Evolutionary conservation across 345 rosid species (phyloP).

Genomic region (Eucalyptus polyanthemos): DNA sequence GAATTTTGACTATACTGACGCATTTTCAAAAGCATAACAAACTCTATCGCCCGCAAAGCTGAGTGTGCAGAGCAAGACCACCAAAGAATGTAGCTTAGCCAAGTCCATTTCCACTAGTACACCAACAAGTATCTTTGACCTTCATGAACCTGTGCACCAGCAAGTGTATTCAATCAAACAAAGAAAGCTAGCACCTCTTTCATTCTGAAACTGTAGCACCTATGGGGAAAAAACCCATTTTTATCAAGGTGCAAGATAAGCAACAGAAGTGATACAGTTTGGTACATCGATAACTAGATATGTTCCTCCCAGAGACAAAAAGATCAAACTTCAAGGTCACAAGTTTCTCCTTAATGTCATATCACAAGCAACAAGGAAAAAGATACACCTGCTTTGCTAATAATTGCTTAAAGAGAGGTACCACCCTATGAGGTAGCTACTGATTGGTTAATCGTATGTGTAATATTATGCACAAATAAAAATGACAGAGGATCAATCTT

Average conservation of each 20-base stretch:
- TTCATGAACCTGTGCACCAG: neutral
- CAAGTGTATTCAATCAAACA: neutral
- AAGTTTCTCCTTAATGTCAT: neutral
- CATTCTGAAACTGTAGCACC: neutral
- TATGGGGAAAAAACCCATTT: neutral
- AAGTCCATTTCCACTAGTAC: neutral
- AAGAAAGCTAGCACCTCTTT: neutral
- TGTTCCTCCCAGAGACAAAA: neutral
- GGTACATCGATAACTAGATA: neutral
- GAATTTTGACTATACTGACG: neutral
- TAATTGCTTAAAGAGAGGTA: neutral
- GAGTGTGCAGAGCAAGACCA: constrained; percentile 4
- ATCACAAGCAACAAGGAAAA: neutral
- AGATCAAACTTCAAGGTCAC: neutral
- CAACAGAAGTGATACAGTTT: neutral
- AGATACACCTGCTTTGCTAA: neutral
- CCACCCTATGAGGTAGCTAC: neutral
- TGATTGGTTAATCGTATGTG: neutral
- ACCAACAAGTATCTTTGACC: neutral
- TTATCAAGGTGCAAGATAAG: neutral
- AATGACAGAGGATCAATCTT: neutral
- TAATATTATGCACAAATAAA: neutral
- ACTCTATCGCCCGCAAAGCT: neutral
- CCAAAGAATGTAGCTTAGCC: neutral
- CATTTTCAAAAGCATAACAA: constrained; percentile 8